These are phyloP conservation scores for Pythium inflatum DNA, from an alignment of 352 stramenopile genomes.

Conservation along the genomic window DNA sequence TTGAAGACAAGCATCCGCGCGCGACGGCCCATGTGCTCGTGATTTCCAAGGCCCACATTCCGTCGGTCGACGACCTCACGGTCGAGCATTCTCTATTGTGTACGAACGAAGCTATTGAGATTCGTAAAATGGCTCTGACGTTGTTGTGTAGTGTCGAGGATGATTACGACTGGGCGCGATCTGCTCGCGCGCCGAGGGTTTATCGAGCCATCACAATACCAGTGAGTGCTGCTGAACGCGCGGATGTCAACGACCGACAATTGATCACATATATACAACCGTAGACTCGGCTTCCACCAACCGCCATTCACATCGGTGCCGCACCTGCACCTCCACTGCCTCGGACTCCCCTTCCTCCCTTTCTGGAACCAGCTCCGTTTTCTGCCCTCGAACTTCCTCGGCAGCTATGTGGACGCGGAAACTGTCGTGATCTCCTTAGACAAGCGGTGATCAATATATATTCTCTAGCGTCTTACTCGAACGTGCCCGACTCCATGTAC, in stretches of 20 bases:
- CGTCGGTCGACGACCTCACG: conserved; percentile 53
- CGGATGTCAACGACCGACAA: too few species aligned
- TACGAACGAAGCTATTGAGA: too few species aligned
- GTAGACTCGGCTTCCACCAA: conserved; percentile 74
- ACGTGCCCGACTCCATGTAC: conserved; percentile 85
- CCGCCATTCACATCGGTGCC: conserved; percentile 70
- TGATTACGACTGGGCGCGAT: conserved; percentile 57
- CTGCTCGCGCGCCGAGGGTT: conserved; percentile 55
- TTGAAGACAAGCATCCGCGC: conserved; percentile 61
- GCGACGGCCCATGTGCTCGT: conserved; percentile 63
- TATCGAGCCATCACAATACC: conserved; percentile 22
- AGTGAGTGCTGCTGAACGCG: too few species aligned
- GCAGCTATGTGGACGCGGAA: conserved; percentile 63
- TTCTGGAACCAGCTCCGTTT: conserved; percentile 68
- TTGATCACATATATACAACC: neutral
- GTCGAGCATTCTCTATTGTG: conserved; percentile 44
- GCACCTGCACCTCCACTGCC: conserved; percentile 77
- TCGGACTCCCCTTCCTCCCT: conserved; percentile 64
- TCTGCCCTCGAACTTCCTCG: conserved; percentile 49
- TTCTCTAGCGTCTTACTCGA: too few species aligned
- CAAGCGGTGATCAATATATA: too few species aligned
- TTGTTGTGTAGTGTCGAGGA: conserved; percentile 51
- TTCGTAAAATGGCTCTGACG: neutral
- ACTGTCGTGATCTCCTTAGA: conserved; percentile 43
- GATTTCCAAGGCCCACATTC: conserved; percentile 66